Conservation (phyloP, 768 basidiomycete genomes). For the Coprinellus micaceus region DNA sequence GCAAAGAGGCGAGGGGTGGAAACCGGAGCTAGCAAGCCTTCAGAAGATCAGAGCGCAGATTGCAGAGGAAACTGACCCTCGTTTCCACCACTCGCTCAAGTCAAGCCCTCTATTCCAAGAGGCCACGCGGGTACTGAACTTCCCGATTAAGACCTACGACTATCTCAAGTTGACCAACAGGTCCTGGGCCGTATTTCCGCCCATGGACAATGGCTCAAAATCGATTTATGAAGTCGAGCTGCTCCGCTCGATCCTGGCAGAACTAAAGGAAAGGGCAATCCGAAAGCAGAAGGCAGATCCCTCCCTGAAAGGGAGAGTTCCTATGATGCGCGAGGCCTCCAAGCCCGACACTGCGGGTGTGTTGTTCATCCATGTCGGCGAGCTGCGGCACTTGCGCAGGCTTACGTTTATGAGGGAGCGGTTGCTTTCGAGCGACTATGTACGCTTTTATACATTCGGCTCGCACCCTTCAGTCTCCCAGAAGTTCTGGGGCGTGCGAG, state of each 20-base stretch:
- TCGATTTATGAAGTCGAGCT: slow-evolving; percentile 39
- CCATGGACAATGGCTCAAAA: slow-evolving; percentile 27
- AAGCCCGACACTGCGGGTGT: slow-evolving; percentile 40
- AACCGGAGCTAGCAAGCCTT: no score
- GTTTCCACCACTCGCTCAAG: not conserved
- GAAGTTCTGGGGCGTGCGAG: slow-evolving; percentile 56
- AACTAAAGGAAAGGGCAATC: slow-evolving; percentile 1
- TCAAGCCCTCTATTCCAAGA: slow-evolving; percentile 27
- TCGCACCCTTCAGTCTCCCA: slow-evolving; percentile 52
- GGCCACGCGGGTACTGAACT: slow-evolving; percentile 41
- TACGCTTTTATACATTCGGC: slow-evolving; percentile 68
- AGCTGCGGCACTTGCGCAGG: slow-evolving; percentile 45
- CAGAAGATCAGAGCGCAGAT: no score
- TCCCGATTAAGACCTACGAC: slow-evolving; percentile 47
- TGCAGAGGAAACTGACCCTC: not conserved
- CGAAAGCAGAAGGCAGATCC: slow-evolving; percentile 6
- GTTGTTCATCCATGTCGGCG: slow-evolving; percentile 65
- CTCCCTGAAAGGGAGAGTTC: not conserved
- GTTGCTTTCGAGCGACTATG: slow-evolving; percentile 32
- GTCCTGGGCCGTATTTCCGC: slow-evolving; percentile 44
- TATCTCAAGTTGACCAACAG: slow-evolving; percentile 35
- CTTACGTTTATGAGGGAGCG: slow-evolving; percentile 49
- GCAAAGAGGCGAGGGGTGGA: no score
- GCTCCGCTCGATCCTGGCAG: slow-evolving; percentile 10
- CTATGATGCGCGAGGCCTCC: slow-evolving; percentile 21